Conservation (phyloP, 805 yeast genomes). For the Kazachstania martiniae region DNA sequence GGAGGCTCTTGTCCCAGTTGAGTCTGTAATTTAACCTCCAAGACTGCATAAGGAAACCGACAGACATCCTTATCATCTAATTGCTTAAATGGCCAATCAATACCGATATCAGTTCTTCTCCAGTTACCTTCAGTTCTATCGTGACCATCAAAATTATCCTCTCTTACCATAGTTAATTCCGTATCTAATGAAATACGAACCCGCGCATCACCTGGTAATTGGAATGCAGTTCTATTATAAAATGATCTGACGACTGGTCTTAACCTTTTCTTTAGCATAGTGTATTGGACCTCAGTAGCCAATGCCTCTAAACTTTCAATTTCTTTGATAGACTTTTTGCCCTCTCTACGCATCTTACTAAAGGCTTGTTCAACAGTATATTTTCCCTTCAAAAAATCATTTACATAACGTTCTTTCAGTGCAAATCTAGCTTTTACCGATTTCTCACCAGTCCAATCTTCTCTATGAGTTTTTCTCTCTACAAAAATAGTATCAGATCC, state of each 20-base stretch:
- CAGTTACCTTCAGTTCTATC: constrained; percentile 89
- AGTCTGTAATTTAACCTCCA: constrained; percentile 95
- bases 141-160: constrained; percentile 88
- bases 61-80: constrained; percentile 77
- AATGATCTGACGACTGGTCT: constrained; percentile 95
- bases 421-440: constrained; percentile 97
- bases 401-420: constrained; percentile 82
- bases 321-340: constrained; percentile 77
- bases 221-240: constrained; percentile 97
- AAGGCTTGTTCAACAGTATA: constrained; percentile 84
- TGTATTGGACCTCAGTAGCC: constrained; percentile 88
- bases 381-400: constrained; percentile 71
- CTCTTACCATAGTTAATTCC: constrained; percentile 94
- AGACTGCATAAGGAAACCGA: constrained; percentile 93
- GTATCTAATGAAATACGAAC: constrained; percentile 97
- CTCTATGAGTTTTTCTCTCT: constrained; percentile 96
- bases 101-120: constrained; percentile 98
- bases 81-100: constrained; percentile 89
- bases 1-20: constrained; percentile 99
- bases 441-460: constrained; percentile 99
- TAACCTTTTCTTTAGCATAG: constrained; percentile 69
- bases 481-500: constrained; percentile 82
- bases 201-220: constrained; percentile 97
- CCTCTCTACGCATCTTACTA: constrained; percentile 86
- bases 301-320: constrained; percentile 86